Evolutionary conservation across 495 filamentous ascomycete species (phyloP), one percentile per base, ranked within the genome.

Genomic region (Penicillium flavigenum): DNA sequence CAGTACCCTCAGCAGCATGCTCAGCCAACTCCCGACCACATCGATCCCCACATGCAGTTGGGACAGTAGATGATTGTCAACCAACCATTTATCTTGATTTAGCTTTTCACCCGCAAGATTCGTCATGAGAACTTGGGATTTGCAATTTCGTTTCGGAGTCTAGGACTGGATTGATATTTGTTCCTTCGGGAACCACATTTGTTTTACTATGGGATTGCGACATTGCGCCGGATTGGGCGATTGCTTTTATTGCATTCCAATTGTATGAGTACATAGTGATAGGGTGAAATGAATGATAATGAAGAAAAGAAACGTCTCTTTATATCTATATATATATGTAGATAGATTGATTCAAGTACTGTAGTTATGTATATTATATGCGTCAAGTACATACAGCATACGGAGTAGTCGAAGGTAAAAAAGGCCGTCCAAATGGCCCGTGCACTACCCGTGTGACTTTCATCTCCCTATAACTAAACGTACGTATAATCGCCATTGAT

Each of bases 1-100:
- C 65, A 68, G 22, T 79, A 72, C 38, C 66, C 66, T n/a, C 71
- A 69, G 44, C 73, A 72, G 32, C 72, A 71, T 4, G 57, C 65
- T 47, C 51, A 58, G 16, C 66, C 64, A 2, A 64, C 68, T 41
- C 64, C 65, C 31, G 75, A 76, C 45, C 68, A 72, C 16, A 56
- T 77, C 32, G 69, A 76, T 62, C 70, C 71, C 5, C 67, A 62
- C 26, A 72, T 76, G 67, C 72, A 76, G 56, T 39, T 76, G 46
- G 70, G 71, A 11, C 73, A 76, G 60, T 77, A 62, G 54, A 44
- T n/a, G 29, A 22, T 17, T 47, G 16, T 29, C 16, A 22, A 31
- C 17, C 45, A 42, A 44, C 17, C 42, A 22, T 26, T 43, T 54
- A 31, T 57, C 44, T 57, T 56, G 19, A 52, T 51, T 53, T 59